phyloP scores from a whole-genome alignment of 2,329 filamentous ascomycete species.

The Aspergillus carbonarius region DNA sequence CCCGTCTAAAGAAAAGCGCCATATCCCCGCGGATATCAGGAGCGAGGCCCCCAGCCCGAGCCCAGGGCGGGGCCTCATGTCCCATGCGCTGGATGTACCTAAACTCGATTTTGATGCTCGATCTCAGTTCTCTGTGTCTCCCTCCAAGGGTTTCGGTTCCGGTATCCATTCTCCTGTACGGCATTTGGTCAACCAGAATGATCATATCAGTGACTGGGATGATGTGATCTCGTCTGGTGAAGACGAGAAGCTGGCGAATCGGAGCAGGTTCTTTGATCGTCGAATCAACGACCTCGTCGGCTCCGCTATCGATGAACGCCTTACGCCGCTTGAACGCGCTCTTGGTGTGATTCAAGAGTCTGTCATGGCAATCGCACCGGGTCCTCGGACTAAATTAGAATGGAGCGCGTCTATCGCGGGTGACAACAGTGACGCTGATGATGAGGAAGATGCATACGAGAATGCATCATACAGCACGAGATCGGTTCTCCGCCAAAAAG shows the following conservation, averaged over 20 bases:
- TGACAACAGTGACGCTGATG: conserved; percentile 84
- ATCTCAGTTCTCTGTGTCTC: conserved; percentile 53
- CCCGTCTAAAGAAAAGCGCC: conserved; percentile 55
- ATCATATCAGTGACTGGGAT: conserved; percentile 88
- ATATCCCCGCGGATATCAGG: conserved; percentile 53
- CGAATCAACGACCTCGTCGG: conserved; percentile 86
- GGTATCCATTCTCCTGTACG: conserved; percentile 57
- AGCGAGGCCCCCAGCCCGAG: conserved; percentile 74
- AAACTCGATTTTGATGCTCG: conserved; percentile 37
- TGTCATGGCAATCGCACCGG: conserved; percentile 58
- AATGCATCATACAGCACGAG: conserved; percentile 62
- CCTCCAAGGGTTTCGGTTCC: conserved; percentile 63
- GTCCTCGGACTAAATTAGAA: conserved; percentile 58
- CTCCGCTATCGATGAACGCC: conserved; percentile 69
- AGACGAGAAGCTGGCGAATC: conserved; percentile 76
- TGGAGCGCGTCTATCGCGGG: conserved; percentile 68
- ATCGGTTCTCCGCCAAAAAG: conserved; percentile 67
- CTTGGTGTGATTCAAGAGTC: conserved; percentile 72
- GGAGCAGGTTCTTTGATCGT: conserved; percentile 85
- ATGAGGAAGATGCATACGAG: conserved; percentile 74
- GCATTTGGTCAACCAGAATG: conserved; percentile 59
- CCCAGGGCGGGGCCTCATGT: conserved; percentile 55
- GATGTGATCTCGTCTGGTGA: conserved; percentile 78
- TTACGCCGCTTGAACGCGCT: conserved; percentile 79
- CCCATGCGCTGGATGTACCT: conserved; percentile 48